Base-by-base conservation (phyloP, 2,329 filamentous ascomycete species). In the Talaromyces sp. region DNA sequence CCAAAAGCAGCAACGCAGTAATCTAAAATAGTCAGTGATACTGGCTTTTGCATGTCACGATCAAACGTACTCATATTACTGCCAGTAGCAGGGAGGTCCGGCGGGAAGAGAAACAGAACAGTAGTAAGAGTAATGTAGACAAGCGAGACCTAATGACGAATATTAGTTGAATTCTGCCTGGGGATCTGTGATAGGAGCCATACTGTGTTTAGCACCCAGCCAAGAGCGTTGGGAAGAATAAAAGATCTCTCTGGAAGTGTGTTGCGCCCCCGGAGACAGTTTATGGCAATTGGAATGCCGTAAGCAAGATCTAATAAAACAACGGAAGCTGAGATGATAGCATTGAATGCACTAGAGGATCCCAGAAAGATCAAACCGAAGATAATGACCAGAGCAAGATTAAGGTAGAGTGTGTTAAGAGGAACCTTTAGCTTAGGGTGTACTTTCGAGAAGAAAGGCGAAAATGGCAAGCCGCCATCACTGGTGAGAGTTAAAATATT, bases 101-200 rank as follows among this genome's bases (percentile, higher is more conserved):
- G 88, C 3, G 88, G 88, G 71, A 91, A 90, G 17, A 90, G 79
- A 71, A 91, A 91, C 0, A 91, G 77, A 1, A 90, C 83, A 0
- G 87, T 90, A 0, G 88, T 91, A n/a, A 91, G 68, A 11, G 84
- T 73, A 1, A 86, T 82, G 71, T 87, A 91, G 0, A 75, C 75
- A 42, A 91, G 77, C 4, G 70, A 66, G 37, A 73, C 57, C 88
- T 86, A 24, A 20, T 82, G 11, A 52, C 11, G 33, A 14, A 1
- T 4, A 39, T 63, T 19, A 62, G 52, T 44, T 13, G 22, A 35
- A 17, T 6, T 6, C 5, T 1, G 27, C 3, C 14, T 20, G 11
- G 9, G 10, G 13, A 22, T 17, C 2, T 8, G 35, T 58, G 13
- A 13, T 1, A 36, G 30, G 6, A 11, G 16, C 24, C 74, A 52